Percentiles rank a stretch among this genome's conserved stretches.
phyloP scores from a whole-genome alignment of 2,329 filamentous ascomycete genomes.

The Dothidotthia symphoricarpi region DNA sequence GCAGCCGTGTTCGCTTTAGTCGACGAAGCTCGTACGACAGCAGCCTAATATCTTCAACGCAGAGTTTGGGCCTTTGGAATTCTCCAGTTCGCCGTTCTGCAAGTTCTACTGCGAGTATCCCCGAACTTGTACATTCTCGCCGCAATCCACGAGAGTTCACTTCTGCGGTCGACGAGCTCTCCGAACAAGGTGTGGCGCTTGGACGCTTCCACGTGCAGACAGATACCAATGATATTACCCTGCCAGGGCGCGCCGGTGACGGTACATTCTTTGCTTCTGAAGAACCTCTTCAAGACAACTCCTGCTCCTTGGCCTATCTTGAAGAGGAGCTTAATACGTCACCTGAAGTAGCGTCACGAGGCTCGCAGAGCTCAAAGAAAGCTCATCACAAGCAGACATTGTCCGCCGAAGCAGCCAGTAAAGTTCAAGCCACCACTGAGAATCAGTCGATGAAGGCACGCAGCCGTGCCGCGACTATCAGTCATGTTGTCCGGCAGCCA shows the following conservation, averaged over 20 bases:
- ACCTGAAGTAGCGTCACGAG: conserved; percentile 23
- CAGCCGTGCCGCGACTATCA: conserved; percentile 30
- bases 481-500: conserved; percentile 18
- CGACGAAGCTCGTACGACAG: conserved; percentile 59
- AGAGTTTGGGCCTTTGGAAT: conserved; percentile 34
- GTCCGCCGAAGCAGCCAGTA: conserved; percentile 36
- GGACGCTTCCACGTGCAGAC: conserved; percentile 25
- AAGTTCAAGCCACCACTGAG: conserved; percentile 6
- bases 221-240: conserved; percentile 31
- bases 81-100: conserved; percentile 38
- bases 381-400: conserved; percentile 33
- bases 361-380: conserved; percentile 17
- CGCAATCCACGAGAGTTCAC: conserved; percentile 35
- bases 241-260: conserved; percentile 25
- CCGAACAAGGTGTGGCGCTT: conserved; percentile 34
- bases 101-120: conserved; percentile 41
- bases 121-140: conserved; percentile 40
- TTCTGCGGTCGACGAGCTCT: conserved; percentile 32
- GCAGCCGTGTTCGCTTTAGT: conserved; percentile 54
- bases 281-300: conserved; percentile 17
- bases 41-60: conserved; percentile 49
- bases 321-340: conserved; percentile 22
- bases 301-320: conserved; percentile 7
- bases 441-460: conserved; percentile 13
- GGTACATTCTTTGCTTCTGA: conserved; percentile 34